phyloP scores from a whole-genome alignment of 495 filamentous ascomycete species.

The Xylaria curta region DNA sequence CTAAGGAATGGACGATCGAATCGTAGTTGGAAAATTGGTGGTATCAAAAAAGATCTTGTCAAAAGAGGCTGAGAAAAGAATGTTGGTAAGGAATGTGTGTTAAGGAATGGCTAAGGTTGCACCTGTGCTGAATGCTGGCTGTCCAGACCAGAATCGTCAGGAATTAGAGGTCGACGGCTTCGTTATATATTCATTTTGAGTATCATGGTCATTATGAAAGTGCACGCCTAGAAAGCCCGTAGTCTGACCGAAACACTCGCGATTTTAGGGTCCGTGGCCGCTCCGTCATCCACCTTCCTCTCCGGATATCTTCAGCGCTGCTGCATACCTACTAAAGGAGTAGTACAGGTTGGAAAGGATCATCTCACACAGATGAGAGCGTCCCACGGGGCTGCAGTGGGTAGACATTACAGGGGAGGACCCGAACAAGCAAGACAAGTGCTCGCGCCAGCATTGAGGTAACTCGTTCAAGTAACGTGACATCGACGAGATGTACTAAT shows the following conservation, averaged over 20 bases:
- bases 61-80: slow-evolving; percentile 3
- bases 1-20: neutral
- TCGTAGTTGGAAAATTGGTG: slow-evolving; percentile 4
- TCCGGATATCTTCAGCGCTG: neutral
- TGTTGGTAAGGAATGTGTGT: slow-evolving; percentile 19
- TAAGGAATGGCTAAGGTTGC: slow-evolving; percentile 18
- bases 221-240: neutral
- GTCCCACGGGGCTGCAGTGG: neutral
- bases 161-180: neutral
- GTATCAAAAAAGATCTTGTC: neutral
- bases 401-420: neutral
- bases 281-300: slow-evolving; percentile 4
- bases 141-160: neutral
- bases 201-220: neutral
- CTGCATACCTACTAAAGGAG: neutral
- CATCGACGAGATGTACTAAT: neutral
- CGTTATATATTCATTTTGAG: neutral
- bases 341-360: neutral
- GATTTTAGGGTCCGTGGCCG: neutral
- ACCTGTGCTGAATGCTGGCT: slow-evolving; percentile 1
- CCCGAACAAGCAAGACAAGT: neutral
- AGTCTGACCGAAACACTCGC: neutral
- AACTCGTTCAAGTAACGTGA: slow-evolving; percentile 19
- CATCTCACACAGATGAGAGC: neutral
- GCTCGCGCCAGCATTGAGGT: neutral